Conservation (phyloP, 768 basidiomycete species). For the Boletus reticuloceps region DNA sequence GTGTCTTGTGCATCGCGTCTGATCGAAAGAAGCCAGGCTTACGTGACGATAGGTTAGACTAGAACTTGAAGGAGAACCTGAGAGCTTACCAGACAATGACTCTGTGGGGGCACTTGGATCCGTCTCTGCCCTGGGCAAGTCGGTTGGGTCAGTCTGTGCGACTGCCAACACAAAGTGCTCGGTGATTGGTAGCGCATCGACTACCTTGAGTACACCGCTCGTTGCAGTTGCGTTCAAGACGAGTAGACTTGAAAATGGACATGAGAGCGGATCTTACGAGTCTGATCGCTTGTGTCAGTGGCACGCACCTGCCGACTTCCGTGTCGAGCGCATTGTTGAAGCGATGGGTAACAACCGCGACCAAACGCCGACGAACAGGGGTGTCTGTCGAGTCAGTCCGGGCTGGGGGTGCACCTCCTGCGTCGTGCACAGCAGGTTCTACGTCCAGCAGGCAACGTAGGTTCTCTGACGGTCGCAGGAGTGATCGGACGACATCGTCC, state of each 20-base stretch:
- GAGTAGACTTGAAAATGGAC: slow-evolving; percentile 14
- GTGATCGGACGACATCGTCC: slow-evolving; percentile 14
- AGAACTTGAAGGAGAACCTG: not conserved
- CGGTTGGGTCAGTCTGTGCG: slow-evolving; percentile 49
- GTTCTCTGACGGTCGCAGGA: slow-evolving; percentile 44
- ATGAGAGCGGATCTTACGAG: slow-evolving; percentile 2
- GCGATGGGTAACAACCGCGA: slow-evolving; percentile 52
- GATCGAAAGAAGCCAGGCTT: slow-evolving; percentile 58
- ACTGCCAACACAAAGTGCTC: slow-evolving; percentile 53
- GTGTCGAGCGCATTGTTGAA: slow-evolving; percentile 34
- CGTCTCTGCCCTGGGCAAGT: slow-evolving; percentile 28
- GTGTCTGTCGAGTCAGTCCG: not conserved
- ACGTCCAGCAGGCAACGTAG: slow-evolving; percentile 44
- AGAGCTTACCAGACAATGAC: slow-evolving; percentile 37
- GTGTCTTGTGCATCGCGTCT: slow-evolving; percentile 39
- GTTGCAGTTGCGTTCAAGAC: slow-evolving; percentile 7
- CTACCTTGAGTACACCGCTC: not conserved
- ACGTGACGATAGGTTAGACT: slow-evolving; percentile 1
- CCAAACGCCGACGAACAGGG: slow-evolving; percentile 8
- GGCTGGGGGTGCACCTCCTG: not conserved
- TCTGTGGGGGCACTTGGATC: slow-evolving; percentile 32
- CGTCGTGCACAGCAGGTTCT: slow-evolving; percentile 16
- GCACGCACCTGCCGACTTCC: slow-evolving; percentile 57
- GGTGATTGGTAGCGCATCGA: slow-evolving; percentile 47
- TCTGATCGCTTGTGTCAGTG: too few relatives aligned